These are phyloP conservation scores for Teunomyces kruisii DNA, from an alignment of 805 yeast genomes.

Conservation along the genomic window DNA sequence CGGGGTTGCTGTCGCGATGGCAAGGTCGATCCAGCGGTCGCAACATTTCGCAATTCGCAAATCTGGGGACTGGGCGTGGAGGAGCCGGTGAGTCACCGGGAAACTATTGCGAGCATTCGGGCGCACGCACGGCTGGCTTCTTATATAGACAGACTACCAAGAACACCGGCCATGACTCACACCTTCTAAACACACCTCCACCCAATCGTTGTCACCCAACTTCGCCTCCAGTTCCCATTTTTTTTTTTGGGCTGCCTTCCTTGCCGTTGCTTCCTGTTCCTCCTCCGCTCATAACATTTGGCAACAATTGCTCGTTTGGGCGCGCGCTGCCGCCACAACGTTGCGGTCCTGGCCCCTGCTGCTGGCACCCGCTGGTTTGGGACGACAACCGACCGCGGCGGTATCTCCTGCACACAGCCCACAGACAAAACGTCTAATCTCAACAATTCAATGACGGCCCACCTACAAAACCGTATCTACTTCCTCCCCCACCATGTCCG, in stretches of 20 bases:
- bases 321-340: no score
- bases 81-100: no score
- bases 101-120: background rate
- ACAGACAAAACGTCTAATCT: background rate
- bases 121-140: background rate
- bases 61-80: background rate
- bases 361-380: background rate
- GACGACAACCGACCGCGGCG: background rate
- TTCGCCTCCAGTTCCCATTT: no score
- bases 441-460: constrained; percentile 1
- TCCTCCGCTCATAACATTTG: no score
- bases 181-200: no score
- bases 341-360: no score
- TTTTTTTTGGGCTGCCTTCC: no score
- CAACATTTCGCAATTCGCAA: background rate
- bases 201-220: no score
- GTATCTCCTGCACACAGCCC: background rate
- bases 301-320: no score
- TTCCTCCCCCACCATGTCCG: constrained; percentile 48
- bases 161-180: no score
- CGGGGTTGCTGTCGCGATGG: background rate
- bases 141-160: no score
- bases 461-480: background rate
- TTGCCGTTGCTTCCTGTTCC: no score
- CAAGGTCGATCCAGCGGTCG: background rate